phyloP scores from a whole-genome alignment of 2,329 filamentous ascomycete genomes.

The Cladophialophora yegresii region DNA sequence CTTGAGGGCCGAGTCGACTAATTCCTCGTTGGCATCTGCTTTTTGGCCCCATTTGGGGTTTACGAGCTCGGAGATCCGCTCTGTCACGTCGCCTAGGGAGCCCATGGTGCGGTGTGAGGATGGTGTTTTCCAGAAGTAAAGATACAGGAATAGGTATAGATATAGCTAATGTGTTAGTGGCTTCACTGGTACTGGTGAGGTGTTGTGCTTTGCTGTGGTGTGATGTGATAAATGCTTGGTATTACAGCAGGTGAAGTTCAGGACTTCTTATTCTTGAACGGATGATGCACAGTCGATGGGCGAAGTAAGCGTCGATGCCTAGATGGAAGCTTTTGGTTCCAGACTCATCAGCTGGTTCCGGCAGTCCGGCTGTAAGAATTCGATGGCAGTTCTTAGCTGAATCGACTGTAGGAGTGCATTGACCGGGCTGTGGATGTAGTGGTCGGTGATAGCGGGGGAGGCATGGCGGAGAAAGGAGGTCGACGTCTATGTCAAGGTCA shows the following conservation, averaged over 20 bases:
- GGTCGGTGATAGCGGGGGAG: neutral
- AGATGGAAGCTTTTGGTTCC: conserved; percentile 5
- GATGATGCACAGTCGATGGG: neutral
- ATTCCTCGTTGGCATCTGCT: conserved; percentile 20
- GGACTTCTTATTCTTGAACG: neutral
- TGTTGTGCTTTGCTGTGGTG: neutral
- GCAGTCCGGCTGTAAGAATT: neutral
- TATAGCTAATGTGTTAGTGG: neutral
- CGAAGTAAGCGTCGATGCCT: neutral
- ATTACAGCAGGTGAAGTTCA: neutral
- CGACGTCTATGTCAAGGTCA: too few relatives aligned
- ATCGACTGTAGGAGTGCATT: neutral
- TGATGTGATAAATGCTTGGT: neutral
- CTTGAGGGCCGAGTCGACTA: conserved; percentile 29
- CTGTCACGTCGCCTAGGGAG: conserved; percentile 20
- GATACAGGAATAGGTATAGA: neutral
- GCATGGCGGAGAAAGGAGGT: neutral
- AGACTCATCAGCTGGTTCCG: neutral
- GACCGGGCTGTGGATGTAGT: neutral
- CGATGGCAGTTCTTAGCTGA: too few relatives aligned
- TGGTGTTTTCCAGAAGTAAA: neutral
- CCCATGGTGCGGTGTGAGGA: neutral
- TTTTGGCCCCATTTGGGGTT: conserved; percentile 13
- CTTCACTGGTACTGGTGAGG: too few relatives aligned
- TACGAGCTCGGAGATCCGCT: conserved; percentile 16